Percentiles rank a stretch among this genome's conserved stretches.
Conservation (phyloP, 192 early-diverging fungal genomes). For the Backusella psychrophila region DNA sequence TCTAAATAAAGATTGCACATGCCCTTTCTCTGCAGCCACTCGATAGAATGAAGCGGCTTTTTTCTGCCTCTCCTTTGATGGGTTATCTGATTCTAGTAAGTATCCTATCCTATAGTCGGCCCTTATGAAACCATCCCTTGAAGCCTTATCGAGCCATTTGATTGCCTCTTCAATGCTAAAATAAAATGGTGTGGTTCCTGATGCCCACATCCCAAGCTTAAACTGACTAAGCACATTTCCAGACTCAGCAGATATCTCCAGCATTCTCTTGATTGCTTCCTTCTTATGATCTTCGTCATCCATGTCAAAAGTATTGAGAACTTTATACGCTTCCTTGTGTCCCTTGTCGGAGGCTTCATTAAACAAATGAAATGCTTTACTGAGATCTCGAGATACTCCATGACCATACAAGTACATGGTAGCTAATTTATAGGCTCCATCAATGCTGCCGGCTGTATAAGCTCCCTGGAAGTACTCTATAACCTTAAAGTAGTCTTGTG, state of each 20-base stretch:
- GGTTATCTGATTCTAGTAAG: neutral
- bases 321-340: neutral
- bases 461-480: conserved; percentile 18
- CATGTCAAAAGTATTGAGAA: neutral
- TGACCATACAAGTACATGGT: neutral
- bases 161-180: neutral
- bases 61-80: neutral
- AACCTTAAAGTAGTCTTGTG: conserved; percentile 4
- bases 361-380: neutral
- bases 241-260: neutral
- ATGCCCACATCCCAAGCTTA: too few relatives aligned
- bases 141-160: neutral
- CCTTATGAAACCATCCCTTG: neutral
- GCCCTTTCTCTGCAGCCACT: neutral
- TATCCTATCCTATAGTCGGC: neutral
- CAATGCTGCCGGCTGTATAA: conserved; percentile 4
- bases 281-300: neutral
- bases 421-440: conserved; percentile 10
- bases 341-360: neutral
- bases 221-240: neutral
- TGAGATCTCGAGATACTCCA: neutral
- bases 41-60: neutral
- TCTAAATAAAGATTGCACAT: neutral
- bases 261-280: neutral
- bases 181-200: neutral